These are phyloP conservation scores for Phytophthora tentaculata DNA, from an alignment of 352 stramenopile species.

Conservation along the genomic window DNA sequence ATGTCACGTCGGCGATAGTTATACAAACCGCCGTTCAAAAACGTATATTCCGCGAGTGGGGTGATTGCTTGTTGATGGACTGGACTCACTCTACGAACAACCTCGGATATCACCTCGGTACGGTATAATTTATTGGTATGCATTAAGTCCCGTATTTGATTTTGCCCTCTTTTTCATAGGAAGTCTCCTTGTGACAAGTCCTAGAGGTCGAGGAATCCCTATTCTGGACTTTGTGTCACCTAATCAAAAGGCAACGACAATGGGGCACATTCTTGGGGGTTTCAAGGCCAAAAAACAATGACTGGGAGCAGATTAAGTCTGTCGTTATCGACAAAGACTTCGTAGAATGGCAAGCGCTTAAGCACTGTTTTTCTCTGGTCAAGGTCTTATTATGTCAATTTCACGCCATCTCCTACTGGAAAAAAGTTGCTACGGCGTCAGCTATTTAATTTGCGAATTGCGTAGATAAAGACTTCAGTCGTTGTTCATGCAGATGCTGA, in stretches of 20 bases:
- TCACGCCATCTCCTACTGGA: conserved; percentile 11
- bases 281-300: conserved; percentile 33
- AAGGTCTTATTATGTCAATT: conserved; percentile 15
- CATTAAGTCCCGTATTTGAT: not conserved
- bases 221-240: conserved; percentile 25
- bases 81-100: conserved; percentile 7
- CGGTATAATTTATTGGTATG: not conserved
- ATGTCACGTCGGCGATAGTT: conserved; percentile 6
- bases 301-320: not conserved
- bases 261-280: conserved; percentile 17
- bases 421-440: not conserved
- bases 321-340: conserved; percentile 17
- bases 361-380: conserved; percentile 2
- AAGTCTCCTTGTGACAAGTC: conserved; percentile 13
- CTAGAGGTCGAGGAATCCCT: conserved; percentile 26
- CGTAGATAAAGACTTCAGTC: not conserved
- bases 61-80: not conserved
- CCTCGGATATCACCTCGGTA: conserved; percentile 8
- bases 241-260: conserved; percentile 14
- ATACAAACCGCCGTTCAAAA: not conserved
- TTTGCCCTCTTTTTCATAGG: not conserved
- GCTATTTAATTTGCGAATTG: not conserved
- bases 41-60: not conserved
- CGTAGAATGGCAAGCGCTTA: not conserved
- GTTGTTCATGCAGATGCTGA: not conserved